A percentile compares a stretch with the other conserved stretches of the same genome.
phyloP scores from a whole-genome alignment of 768 basidiomycete genomes.

The Suillus clintonianus region DNA sequence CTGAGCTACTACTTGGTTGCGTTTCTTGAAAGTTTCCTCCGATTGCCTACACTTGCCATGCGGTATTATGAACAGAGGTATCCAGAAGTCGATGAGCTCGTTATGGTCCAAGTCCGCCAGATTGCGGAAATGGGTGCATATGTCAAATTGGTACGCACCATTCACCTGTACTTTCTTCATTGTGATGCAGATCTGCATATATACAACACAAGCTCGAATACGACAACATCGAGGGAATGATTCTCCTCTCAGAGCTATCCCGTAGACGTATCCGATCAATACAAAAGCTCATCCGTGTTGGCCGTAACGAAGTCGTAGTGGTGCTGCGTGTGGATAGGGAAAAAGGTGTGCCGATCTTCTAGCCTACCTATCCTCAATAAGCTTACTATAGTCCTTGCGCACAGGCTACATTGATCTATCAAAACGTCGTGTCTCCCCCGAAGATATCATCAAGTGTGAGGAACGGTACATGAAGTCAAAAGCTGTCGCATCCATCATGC shows the following conservation, averaged over 20 bases:
- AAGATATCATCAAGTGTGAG: slow-evolving; percentile 99
- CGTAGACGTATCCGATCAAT: slow-evolving; percentile 95
- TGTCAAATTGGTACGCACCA: slow-evolving; percentile 82
- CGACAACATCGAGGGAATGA: slow-evolving; percentile 99
- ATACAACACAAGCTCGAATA: slow-evolving; percentile 78
- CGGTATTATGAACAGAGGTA: slow-evolving; percentile 93
- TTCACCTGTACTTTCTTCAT: neutral
- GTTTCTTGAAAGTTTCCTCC: neutral
- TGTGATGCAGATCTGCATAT: neutral
- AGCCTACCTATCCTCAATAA: neutral
- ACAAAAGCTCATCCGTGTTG: slow-evolving; percentile 96
- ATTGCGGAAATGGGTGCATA: slow-evolving; percentile 99
- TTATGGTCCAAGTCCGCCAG: slow-evolving; percentile 99
- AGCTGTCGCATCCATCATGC: slow-evolving; percentile 89
- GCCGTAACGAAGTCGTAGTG: slow-evolving; percentile 97
- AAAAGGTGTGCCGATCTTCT: slow-evolving; percentile 64
- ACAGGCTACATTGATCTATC: slow-evolving; percentile 98
- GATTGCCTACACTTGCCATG: slow-evolving; percentile 44
- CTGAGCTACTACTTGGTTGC: neutral
- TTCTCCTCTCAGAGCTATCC: slow-evolving; percentile 96
- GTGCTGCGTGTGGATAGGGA: slow-evolving; percentile 98
- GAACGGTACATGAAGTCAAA: slow-evolving; percentile 98
- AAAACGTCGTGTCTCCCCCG: slow-evolving; percentile 95
- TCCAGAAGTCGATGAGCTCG: slow-evolving; percentile 96
- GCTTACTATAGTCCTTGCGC: neutral